Conservation (phyloP, 2,329 filamentous ascomycete species). For the Beauveria asiatica region DNA sequence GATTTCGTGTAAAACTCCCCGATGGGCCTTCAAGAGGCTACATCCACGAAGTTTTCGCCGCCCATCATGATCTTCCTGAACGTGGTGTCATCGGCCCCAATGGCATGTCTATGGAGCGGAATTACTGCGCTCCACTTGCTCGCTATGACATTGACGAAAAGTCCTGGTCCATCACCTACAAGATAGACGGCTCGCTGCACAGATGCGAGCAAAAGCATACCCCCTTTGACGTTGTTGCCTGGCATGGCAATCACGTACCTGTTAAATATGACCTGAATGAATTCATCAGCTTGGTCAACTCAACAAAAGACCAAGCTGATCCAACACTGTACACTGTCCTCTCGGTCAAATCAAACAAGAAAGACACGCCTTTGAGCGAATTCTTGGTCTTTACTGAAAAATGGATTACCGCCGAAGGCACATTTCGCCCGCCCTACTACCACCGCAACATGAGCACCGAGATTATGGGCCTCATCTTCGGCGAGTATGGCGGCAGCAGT, state of each 20-base stretch:
- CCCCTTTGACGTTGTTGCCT: slow-evolving; percentile 64
- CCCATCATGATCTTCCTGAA: slow-evolving; percentile 57
- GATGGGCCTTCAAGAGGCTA: slow-evolving; percentile 56
- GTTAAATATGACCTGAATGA: slow-evolving; percentile 50
- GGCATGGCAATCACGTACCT: slow-evolving; percentile 61
- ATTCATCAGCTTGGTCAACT: slow-evolving; percentile 49
- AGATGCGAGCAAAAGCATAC: slow-evolving; percentile 53
- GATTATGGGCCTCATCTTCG: slow-evolving; percentile 44
- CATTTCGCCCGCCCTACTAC: slow-evolving; percentile 58
- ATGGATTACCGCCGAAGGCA: slow-evolving; percentile 54
- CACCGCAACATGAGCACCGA: slow-evolving; percentile 52
- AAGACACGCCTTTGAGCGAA: slow-evolving; percentile 46
- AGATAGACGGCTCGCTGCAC: slow-evolving; percentile 54
- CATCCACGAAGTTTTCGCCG: slow-evolving; percentile 58
- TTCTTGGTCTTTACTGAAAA: slow-evolving; percentile 61
- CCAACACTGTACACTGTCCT: slow-evolving; percentile 59
- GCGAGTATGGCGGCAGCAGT: slow-evolving; percentile 23
- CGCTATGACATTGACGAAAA: slow-evolving; percentile 47
- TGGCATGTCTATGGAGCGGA: slow-evolving; percentile 54
- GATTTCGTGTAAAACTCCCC: slow-evolving; percentile 25
- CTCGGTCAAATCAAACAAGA: slow-evolving; percentile 50
- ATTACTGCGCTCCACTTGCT: slow-evolving; percentile 56
- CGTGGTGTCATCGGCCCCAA: slow-evolving; percentile 59
- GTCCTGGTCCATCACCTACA: slow-evolving; percentile 50
- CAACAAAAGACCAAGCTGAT: slow-evolving; percentile 56